Base-by-base conservation (phyloP, 169 alveolate genomes). In the Eimeria zaria region DNA sequence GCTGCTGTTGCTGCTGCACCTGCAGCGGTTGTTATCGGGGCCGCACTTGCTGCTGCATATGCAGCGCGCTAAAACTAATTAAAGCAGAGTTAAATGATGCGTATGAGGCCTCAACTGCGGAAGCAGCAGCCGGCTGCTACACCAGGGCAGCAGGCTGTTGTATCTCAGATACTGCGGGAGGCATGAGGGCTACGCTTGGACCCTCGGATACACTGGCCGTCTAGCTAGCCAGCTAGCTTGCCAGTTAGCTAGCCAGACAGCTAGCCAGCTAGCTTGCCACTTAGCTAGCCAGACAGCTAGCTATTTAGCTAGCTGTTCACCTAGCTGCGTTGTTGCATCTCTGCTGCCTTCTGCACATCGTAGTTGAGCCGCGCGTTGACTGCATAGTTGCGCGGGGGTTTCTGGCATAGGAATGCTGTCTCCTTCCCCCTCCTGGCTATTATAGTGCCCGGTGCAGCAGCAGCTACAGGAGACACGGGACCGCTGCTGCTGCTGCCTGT, bases 401-500 rank as follows among this genome's bases (percentile, higher is more conserved):
- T 5, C 36, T 36, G 88, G 36, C 62, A 78, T 22, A 24, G 64
- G 46, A 78, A 78, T 7, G 88, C 88, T 46, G 24, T 78, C 58
- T 78, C 36, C 62, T 18, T 18, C 64, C 64, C 88, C 36, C 88
- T 18, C 64, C 24, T 24, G 20, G 64, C 64, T 16, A 5, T 24
- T n/a, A n/a, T n/a, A 30, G 84, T 24, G 30, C 8, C 9, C 7
- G 84, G 51, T 12, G 84, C 84, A 73, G 84, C 55, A 33, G 64
- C 88, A 41, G 30, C 46, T 3, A 78, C 67, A 39, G 88, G 88
- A 30, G 88, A 44, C 58, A 46, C 88, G 30, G 64, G 88, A 14
- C 88, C 67, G 58, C 58, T 51, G 88, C 88, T 46, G 33, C 58
- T 78, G 88, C 58, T 24, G 39, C 88, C 88, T 20, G 58, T 78